Conservation (phyloP, 495 filamentous ascomycete species). For the Xanthoparmelia taractica region DNA sequence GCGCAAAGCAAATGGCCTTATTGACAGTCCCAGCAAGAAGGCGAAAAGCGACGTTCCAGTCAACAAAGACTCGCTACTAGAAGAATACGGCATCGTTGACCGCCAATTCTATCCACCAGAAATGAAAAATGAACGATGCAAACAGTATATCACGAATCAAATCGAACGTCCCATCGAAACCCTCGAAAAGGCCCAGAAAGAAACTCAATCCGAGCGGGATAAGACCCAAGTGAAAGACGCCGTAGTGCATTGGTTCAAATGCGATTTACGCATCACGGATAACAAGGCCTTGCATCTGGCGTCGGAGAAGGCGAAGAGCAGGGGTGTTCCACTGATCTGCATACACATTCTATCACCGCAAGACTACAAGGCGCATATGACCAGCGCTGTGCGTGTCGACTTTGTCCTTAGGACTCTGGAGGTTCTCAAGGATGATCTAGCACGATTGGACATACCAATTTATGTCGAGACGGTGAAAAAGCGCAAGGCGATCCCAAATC, state of each 20-base stretch:
- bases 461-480: constrained; percentile 64
- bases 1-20: constrained; percentile 17
- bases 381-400: constrained; percentile 65
- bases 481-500: constrained; percentile 51
- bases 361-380: constrained; percentile 76
- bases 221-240: constrained; percentile 46
- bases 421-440: constrained; percentile 58
- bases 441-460: constrained; percentile 67
- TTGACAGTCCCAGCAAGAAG: constrained; percentile 19
- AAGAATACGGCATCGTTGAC: constrained; percentile 62
- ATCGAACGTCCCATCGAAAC: constrained; percentile 63
- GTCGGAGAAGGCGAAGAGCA: constrained; percentile 54
- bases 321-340: constrained; percentile 60
- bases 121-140: constrained; percentile 69
- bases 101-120: constrained; percentile 79
- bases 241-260: constrained; percentile 90
- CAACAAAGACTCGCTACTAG: constrained; percentile 28
- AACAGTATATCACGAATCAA: constrained; percentile 58
- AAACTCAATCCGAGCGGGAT: constrained; percentile 20
- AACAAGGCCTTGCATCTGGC: constrained; percentile 67
- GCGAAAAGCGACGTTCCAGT: constrained; percentile 14
- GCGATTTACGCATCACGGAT: constrained; percentile 65
- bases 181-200: constrained; percentile 41
- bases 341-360: constrained; percentile 79
- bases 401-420: constrained; percentile 65